phyloP scores from a whole-genome alignment of 306 rosid genomes.

The Cicer judaicum region DNA sequence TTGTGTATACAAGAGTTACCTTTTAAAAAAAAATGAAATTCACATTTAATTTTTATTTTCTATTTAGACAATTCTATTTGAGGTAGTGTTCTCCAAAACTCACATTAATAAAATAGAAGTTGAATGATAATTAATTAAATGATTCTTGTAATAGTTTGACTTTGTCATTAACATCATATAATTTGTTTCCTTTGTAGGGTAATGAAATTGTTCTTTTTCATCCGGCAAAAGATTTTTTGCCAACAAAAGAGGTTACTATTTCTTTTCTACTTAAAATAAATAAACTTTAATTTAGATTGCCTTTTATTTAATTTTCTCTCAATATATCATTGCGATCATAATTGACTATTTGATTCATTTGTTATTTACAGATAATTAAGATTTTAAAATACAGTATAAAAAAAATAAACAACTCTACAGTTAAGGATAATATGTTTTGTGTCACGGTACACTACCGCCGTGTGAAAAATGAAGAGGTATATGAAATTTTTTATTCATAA shows the following conservation, averaged over 20 bases:
- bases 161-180: conserved; percentile 4
- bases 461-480: conserved; percentile 61
- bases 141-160: background rate
- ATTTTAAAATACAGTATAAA: conserved; percentile 39
- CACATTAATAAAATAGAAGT: background rate
- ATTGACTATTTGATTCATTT: background rate
- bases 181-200: conserved; percentile 48
- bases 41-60: too few relatives aligned
- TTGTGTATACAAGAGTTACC: background rate
- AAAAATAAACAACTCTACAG: conserved; percentile 47
- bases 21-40: too few relatives aligned
- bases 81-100: background rate
- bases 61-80: too few relatives aligned
- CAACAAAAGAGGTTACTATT: conserved; percentile 52
- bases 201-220: conserved; percentile 54
- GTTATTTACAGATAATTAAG: conserved; percentile 48
- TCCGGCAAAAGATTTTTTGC: conserved; percentile 57
- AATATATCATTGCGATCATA: background rate
- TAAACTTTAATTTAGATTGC: background rate
- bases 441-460: conserved; percentile 58
- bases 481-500: conserved; percentile 6
- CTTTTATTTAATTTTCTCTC: background rate
- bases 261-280: conserved; percentile 12
- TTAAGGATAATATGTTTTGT: conserved; percentile 64
- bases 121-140: background rate